These are phyloP conservation scores for Boletus barrowsii DNA, from an alignment of 768 basidiomycete species.

Conservation along the genomic window DNA sequence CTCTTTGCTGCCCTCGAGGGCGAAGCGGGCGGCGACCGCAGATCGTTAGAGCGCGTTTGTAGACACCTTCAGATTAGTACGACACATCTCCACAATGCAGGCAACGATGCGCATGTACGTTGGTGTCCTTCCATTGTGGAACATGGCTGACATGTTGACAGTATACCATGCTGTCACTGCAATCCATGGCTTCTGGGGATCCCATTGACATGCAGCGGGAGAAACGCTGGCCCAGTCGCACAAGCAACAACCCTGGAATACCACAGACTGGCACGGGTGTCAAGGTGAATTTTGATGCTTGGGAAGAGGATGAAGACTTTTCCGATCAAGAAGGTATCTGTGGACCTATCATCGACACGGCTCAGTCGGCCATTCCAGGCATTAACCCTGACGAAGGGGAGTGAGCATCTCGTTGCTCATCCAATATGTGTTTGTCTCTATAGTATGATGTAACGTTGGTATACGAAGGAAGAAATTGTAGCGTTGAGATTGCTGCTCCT, in stretches of 20 bases:
- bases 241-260: constrained; percentile 20
- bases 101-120: constrained; percentile 80
- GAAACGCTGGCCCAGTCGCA: constrained; percentile 72
- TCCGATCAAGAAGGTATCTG: constrained; percentile 44
- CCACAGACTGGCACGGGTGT: constrained; percentile 32
- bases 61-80: constrained; percentile 57
- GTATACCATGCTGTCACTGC: constrained; percentile 69
- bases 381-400: neutral
- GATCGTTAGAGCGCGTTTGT: constrained; percentile 60
- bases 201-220: constrained; percentile 75
- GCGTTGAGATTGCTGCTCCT: constrained; percentile 1
- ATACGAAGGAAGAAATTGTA: constrained; percentile 4
- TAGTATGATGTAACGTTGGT: constrained; percentile 5
- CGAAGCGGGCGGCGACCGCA: constrained; percentile 46
- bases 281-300: constrained; percentile 56
- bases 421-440: constrained; percentile 1
- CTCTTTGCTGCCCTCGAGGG: constrained; percentile 76
- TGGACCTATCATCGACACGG: constrained; percentile 22
- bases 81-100: constrained; percentile 72
- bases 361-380: constrained; percentile 1
- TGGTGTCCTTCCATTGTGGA: neutral
- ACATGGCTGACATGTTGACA: constrained; percentile 27
- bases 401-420: neutral
- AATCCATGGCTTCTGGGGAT: constrained; percentile 70
- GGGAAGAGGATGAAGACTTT: constrained; percentile 53